phyloP scores from a whole-genome alignment of 768 basidiomycete genomes.

The Mycena floridula region DNA sequence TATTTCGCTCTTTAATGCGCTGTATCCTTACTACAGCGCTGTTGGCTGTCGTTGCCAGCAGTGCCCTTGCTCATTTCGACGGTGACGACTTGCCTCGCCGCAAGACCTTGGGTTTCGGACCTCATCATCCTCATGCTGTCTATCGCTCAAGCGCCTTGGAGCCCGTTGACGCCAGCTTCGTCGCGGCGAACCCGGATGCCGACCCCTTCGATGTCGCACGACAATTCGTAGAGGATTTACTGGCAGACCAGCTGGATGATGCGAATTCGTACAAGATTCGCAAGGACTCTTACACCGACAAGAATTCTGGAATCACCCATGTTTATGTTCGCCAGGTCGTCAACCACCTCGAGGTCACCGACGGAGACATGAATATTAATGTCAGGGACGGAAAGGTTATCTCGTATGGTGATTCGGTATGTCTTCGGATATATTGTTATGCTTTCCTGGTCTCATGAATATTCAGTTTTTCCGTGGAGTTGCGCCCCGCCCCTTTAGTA shows the following conservation, averaged over 20 bases:
- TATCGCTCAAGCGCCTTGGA: constrained; percentile 48
- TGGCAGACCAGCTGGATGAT: constrained; percentile 30
- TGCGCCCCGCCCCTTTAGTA: constrained; percentile 31
- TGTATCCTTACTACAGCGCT: constrained; percentile 60
- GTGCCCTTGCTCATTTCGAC: constrained; percentile 40
- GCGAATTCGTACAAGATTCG: constrained; percentile 54
- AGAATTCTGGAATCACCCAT: constrained; percentile 81
- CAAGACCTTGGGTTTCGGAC: constrained; percentile 91
- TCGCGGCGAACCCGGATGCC: constrained; percentile 27
- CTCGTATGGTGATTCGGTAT: constrained; percentile 83
- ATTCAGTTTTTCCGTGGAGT: constrained; percentile 74
- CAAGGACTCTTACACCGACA: constrained; percentile 83
- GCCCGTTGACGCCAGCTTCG: constrained; percentile 37
- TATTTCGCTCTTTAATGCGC: constrained; percentile 39
- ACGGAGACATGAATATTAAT: constrained; percentile 93
- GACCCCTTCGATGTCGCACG: constrained; percentile 60
- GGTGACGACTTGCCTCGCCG: constrained; percentile 35
- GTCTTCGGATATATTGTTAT: constrained; percentile 18
- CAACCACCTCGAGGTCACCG: constrained; percentile 81
- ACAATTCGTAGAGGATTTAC: constrained; percentile 49
- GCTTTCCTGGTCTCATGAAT: not conserved
- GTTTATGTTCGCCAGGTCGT: constrained; percentile 82
- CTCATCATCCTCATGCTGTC: constrained; percentile 65
- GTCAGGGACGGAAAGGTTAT: constrained; percentile 77
- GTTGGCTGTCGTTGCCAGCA: constrained; percentile 54